Conservation (phyloP, 1,139 yeast species). For the Taphrina betulina region DNA sequence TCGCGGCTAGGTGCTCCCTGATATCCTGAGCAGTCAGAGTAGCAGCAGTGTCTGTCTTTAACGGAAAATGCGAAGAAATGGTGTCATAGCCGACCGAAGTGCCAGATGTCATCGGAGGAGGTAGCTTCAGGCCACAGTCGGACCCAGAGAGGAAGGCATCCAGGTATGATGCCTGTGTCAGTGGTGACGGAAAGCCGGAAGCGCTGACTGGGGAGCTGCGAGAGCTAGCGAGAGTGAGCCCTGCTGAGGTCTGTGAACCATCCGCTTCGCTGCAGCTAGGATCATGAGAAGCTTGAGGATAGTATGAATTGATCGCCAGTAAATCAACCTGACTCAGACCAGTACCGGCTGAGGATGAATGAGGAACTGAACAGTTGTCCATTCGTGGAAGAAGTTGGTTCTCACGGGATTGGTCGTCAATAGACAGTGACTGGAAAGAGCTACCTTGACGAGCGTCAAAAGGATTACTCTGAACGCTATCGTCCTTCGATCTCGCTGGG, state of each 20-base stretch:
- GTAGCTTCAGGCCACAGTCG: neutral
- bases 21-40: neutral
- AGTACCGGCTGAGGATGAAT: neutral
- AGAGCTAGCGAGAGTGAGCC: conserved; percentile 12
- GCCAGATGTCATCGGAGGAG: neutral
- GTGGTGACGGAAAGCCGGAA: conserved; percentile 13
- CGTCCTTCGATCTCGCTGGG: too few relatives aligned
- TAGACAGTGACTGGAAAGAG: too few relatives aligned
- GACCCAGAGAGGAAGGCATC: neutral
- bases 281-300: neutral
- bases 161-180: neutral
- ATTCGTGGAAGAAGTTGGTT: neutral
- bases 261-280: conserved; percentile 10
- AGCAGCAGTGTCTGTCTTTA: neutral
- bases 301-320: neutral
- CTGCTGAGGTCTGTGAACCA: conserved; percentile 3
- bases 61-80: conserved; percentile 5
- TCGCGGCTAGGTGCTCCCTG: neutral
- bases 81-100: neutral
- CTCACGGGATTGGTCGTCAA: neutral
- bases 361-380: neutral
- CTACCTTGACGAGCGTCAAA: neutral
- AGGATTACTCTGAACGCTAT: too few relatives aligned
- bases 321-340: neutral
- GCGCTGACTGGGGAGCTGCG: conserved; percentile 19